Evolutionary conservation across 148 eudicot genomes (phyloP).

Genomic region (Chenopodium quinoa): DNA sequence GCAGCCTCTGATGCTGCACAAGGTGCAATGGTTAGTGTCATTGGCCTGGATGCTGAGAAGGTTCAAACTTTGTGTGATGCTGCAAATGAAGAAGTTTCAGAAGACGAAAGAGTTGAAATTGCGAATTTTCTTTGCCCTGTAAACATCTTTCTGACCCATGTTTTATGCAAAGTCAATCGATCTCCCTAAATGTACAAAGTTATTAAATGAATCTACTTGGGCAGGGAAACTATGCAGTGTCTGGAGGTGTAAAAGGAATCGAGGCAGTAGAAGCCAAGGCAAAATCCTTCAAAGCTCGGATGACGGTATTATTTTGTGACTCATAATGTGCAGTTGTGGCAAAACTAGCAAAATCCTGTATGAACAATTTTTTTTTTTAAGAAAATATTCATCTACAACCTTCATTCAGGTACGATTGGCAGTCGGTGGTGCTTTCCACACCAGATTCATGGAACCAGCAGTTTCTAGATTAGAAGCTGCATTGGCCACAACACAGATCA

Average conservation of each 20-base stretch:
- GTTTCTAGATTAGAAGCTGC: conserved; percentile 85
- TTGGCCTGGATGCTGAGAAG: conserved; percentile 80
- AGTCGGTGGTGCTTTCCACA: conserved; percentile 88
- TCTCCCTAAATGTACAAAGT: background rate
- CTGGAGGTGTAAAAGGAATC: conserved; percentile 91
- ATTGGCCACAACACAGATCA: conserved; percentile 70
- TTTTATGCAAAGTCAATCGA: background rate
- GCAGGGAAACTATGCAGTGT: conserved; percentile 94
- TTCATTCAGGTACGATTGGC: conserved; percentile 74
- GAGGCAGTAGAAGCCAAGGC: conserved; percentile 97
- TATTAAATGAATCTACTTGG: conserved; percentile 5
- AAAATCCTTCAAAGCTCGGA: conserved; percentile 93
- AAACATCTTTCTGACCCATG: conserved; percentile 14
- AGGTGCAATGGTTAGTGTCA: conserved; percentile 84
- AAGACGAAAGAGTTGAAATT: conserved; percentile 72
- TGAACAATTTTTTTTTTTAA: background rate
- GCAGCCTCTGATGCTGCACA: conserved; percentile 87
- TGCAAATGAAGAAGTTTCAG: conserved; percentile 85
- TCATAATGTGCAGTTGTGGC: background rate
- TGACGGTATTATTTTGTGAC: conserved; percentile 62
- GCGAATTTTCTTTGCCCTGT: conserved; percentile 87
- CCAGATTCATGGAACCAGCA: conserved; percentile 90
- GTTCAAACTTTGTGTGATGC: conserved; percentile 86
- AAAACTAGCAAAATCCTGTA: too few species aligned
- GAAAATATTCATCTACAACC: background rate